Evolutionary conservation across 306 rosid genomes (phyloP), one percentile per base, ranked within the genome.

Genomic region (Argentina anserina): DNA sequence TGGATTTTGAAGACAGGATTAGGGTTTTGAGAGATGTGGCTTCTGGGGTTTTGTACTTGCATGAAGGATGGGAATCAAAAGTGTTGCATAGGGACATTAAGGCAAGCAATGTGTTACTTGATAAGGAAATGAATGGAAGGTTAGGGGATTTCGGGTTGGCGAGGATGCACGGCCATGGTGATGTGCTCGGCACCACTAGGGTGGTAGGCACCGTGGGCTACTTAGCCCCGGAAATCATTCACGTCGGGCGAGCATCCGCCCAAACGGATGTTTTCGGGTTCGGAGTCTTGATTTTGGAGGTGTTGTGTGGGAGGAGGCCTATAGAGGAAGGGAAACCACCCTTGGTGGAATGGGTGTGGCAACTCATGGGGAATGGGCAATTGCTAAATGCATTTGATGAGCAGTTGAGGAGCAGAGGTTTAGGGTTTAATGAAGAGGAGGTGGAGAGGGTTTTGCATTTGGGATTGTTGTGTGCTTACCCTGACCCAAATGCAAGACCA

Each of bases 21-120:
- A 81, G 84, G 78, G 84, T 91, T 74, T 9, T 93, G 67, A 93
- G 83, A 76, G 86, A 93, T 72, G 94, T 93, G 36, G 97, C 96
- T 43, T 74, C 73, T 7, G 97, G 87, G 20, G 78, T 91, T 0
- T 49, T 85, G 79, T 93, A 93, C 66, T 79, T 93, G 37, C 98
- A 93, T n/a, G 98, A 93, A 20, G 97, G 97, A 0, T 93, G 97
- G 96, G 97, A 93, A 58, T 78, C 87, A 0, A 81, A 80, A 58
- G 97, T 93, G 2, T 76, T 93, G 10, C 97, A 87, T 10, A 89
- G 97, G 75, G 98, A 93, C 76, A 93, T 93, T 14, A 93, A 93
- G 72, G 97, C 97, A 3, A 89, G 96, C 72, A 93, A 93, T 62
- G 98, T 89, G 33, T 78, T 91, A 55, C 81, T 93, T 0, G 98